Evolutionary conservation across 2,329 filamentous ascomycete species (phyloP).

Genomic region (Sporothrix curviconia): DNA sequence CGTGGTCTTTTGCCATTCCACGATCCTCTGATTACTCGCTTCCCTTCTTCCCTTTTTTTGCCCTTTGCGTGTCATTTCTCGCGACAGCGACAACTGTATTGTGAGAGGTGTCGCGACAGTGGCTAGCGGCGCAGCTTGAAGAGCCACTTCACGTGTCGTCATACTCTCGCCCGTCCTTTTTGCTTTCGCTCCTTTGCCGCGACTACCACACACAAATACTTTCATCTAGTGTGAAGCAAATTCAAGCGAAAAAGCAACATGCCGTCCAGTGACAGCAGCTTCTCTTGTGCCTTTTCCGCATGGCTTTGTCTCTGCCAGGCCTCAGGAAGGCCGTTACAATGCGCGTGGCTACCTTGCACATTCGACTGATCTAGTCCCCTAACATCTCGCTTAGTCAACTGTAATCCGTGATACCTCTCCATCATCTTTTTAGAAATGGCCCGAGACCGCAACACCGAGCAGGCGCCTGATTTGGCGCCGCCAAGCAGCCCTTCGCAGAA

Average conservation of each 20-base stretch:
- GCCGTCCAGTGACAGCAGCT: background rate
- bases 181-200: background rate
- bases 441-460: background rate
- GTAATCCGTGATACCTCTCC: no score
- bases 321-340: no score
- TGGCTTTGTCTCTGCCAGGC: no score
- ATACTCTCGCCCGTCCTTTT: no score
- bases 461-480: background rate
- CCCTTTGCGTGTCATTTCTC: background rate
- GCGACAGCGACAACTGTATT: no score
- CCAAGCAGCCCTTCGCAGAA: slow-evolving; percentile 37
- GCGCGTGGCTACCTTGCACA: no score
- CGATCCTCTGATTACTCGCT: no score
- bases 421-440: slow-evolving; percentile 32
- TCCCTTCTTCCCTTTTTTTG: background rate
- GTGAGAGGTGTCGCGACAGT: no score
- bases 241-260: background rate
- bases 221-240: background rate
- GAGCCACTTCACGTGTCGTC: no score
- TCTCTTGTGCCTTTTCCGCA: background rate
- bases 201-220: background rate
- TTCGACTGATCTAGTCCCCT: no score
- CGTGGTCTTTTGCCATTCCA: background rate
- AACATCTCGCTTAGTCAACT: no score
- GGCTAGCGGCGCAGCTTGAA: no score